These are phyloP conservation scores for Atkinsonella hypoxylon DNA, from an alignment of 2,329 filamentous ascomycete species.

Conservation along the genomic window DNA sequence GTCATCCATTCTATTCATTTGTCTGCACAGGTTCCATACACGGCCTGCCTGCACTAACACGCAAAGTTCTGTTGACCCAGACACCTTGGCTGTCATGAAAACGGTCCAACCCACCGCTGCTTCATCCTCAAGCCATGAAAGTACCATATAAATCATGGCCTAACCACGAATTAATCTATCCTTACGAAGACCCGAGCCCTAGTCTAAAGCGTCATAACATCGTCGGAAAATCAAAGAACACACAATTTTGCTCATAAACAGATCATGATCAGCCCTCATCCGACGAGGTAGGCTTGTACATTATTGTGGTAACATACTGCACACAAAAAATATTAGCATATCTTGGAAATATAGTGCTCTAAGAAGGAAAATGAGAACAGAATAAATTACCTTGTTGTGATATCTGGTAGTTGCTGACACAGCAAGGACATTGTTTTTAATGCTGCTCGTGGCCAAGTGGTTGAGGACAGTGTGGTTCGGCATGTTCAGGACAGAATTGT, in stretches of 20 bases:
- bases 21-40: not conserved
- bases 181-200: not conserved
- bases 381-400: constrained; percentile 65
- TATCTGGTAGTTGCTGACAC: constrained; percentile 97
- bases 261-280: constrained; percentile 29
- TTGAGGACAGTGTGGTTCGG: constrained; percentile 96
- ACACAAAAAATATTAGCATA: not conserved
- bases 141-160: not conserved
- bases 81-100: not conserved
- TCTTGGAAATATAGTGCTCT: not conserved
- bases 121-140: not conserved
- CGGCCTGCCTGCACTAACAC: not conserved
- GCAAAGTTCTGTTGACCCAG: not conserved
- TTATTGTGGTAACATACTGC: constrained; percentile 92
- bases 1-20: too few relatives aligned
- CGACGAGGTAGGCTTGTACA: constrained; percentile 80
- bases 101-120: not conserved
- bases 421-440: constrained; percentile 90
- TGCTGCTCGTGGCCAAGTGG: constrained; percentile 92
- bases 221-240: not conserved
- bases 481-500: constrained; percentile 93
- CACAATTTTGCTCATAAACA: not conserved
- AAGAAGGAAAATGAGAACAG: not conserved
- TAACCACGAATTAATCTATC: not conserved
- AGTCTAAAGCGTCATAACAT: not conserved